Percentiles rank a stretch among this genome's conserved stretches.
These are phyloP conservation scores for Mucor irregularis DNA, from an alignment of 371 early-diverging fungal genomes.

Conservation along the genomic window DNA sequence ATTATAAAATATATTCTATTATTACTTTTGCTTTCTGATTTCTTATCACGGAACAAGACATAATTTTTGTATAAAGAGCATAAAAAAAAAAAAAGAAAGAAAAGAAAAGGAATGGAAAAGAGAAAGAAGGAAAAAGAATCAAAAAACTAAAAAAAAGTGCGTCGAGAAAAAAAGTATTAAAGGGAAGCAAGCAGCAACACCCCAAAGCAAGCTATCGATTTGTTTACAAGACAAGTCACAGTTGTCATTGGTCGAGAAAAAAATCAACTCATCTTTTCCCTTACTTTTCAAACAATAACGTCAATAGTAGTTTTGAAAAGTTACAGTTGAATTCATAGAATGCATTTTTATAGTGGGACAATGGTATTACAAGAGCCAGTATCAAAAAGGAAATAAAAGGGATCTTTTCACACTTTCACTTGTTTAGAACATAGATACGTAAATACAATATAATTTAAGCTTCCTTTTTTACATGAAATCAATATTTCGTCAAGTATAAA, in stretches of 20 bases:
- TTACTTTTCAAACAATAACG: too few species aligned
- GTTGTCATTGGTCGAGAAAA: neutral
- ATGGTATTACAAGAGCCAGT: too few species aligned
- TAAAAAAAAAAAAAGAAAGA: neutral
- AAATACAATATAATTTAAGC: too few species aligned
- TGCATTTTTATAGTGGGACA: too few species aligned
- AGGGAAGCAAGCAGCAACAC: neutral
- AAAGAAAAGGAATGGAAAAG: neutral
- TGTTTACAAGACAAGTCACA: neutral
- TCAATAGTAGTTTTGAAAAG: too few species aligned
- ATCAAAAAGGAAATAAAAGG: too few species aligned
- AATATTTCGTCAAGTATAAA: too few species aligned
- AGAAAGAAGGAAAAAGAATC: neutral
- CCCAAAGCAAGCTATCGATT: neutral
- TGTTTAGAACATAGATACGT: too few species aligned
- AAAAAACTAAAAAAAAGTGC: conserved; percentile 1
- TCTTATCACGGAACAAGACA: conserved; percentile 13
- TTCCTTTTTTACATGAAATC: too few species aligned
- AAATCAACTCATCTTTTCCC: too few species aligned
- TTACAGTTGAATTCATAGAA: too few species aligned
- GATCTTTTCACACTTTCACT: too few species aligned
- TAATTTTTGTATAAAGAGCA: neutral
- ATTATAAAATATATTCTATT: neutral
- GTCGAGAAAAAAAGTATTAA: neutral
- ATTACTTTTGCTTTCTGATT: conserved; percentile 33